phyloP scores from a whole-genome alignment of 2,329 filamentous ascomycete species.

The Cadophora gregata region DNA sequence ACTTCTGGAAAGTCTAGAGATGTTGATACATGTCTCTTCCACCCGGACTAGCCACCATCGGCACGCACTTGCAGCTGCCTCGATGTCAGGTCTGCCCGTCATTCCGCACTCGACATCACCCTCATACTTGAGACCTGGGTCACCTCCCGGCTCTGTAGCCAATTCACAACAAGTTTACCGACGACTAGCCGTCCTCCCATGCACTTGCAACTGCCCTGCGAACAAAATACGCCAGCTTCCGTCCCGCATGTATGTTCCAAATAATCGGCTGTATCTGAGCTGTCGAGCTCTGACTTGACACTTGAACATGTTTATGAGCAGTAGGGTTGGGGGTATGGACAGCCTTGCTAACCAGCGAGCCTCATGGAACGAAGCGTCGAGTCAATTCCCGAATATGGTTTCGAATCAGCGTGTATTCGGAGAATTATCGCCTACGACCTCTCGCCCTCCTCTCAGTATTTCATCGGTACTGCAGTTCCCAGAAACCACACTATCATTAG shows the following conservation, averaged over 20 bases:
- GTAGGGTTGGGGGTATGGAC: neutral
- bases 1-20: neutral
- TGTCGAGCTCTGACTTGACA: neutral
- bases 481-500: neutral
- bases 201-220: slow-evolving; percentile 1
- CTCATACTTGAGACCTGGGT: neutral
- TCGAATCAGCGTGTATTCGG: slow-evolving; percentile 3
- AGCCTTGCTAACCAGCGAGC: neutral
- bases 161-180: neutral
- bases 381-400: neutral
- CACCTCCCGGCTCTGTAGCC: neutral
- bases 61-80: neutral
- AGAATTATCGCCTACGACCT: neutral
- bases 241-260: neutral
- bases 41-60: neutral
- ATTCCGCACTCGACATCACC: neutral
- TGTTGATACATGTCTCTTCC: neutral
- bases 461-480: neutral
- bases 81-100: neutral
- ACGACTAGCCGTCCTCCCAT: neutral
- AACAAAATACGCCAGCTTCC: neutral
- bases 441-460: neutral
- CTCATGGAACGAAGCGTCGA: neutral
- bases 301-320: neutral
- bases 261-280: neutral